Conservation (phyloP, 2,329 filamentous ascomycete species). For the Penicillium sp. region DNA sequence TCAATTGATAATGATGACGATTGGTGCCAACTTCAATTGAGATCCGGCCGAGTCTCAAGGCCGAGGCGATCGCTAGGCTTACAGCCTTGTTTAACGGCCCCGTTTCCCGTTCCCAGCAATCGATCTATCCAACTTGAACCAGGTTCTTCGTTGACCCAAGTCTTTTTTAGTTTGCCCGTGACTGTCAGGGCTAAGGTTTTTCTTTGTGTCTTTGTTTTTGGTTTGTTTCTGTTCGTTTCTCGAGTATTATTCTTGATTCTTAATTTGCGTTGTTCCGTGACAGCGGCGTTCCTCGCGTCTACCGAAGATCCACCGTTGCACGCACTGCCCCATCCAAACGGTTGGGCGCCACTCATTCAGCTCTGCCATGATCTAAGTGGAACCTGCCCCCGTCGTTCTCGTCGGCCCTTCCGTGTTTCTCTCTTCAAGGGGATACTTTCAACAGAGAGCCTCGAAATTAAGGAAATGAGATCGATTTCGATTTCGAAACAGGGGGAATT, state of each 20-base stretch:
- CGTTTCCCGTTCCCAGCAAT: background rate
- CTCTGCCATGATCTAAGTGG: conserved; percentile 16
- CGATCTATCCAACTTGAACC: conserved; percentile 1
- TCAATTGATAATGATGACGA: background rate
- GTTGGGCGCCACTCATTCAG: conserved; percentile 20
- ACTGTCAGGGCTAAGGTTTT: too few species aligned
- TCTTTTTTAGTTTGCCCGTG: background rate
- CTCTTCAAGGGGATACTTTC: too few species aligned
- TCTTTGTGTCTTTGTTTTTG: background rate
- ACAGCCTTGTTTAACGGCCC: background rate
- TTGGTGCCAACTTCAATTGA: conserved; percentile 10
- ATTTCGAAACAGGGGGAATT: background rate
- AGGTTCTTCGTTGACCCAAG: background rate
- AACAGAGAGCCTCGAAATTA: too few species aligned
- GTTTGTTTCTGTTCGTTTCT: background rate
- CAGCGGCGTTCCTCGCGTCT: conserved; percentile 22
- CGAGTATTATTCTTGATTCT: background rate
- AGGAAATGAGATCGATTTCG: background rate
- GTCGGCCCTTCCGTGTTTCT: conserved; percentile 16
- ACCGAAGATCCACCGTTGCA: conserved; percentile 19
- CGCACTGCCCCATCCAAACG: conserved; percentile 15
- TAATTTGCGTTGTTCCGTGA: background rate
- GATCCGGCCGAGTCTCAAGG: conserved; percentile 18
- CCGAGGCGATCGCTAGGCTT: conserved; percentile 6
- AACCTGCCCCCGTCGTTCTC: conserved; percentile 10